Base-by-base conservation (phyloP, 345 rosid species). In the Excoecaria agallocha region DNA sequence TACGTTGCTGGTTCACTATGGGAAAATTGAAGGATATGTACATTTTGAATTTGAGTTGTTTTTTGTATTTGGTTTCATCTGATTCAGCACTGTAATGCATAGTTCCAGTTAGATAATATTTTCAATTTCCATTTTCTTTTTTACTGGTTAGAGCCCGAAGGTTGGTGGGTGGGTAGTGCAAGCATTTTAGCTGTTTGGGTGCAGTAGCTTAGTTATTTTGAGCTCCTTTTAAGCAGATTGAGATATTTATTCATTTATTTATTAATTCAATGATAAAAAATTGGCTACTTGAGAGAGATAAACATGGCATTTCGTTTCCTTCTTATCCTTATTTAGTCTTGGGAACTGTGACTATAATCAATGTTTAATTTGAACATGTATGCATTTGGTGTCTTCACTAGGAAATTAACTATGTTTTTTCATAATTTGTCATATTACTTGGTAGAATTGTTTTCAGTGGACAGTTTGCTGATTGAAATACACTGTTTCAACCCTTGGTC, bases 1-100 rank as follows among this genome's bases (percentile, higher is more conserved):
- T 79, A 69, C 72, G 65, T 75, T 70, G 67, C 37, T 66, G 62
- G 63, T 61, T 70, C 68, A 17, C 71, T 64, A 16, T 20, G 41
- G 54, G 12, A 17, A 37, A 64, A 59, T 48, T 13, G 19, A 62
- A 59, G 49, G 30, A 8, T 49, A 20, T 35, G 51, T 20, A 20
- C 54, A 66, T 30, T 67, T 66, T 66, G 20, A 66, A 46, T 66
- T 73, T 52, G 13, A 63, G 69, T 64, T 24, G 43, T 22, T 37
- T 66, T 52, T 66, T 43, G 24, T 16, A 15, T 64, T 65, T 19
- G 52, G 70, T 48, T 73, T 50, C 16, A 38, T 24, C 22, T 62
- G 68, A 45, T 61, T 72, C 17, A 60, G 30, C 38, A 24, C 39
- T 66, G 24, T 66, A 66, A 22, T 39, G 37, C 24, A 22, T 66